Base-by-base conservation (phyloP, 2,329 filamentous ascomycete genomes). In the Lachnellula cervina region DNA sequence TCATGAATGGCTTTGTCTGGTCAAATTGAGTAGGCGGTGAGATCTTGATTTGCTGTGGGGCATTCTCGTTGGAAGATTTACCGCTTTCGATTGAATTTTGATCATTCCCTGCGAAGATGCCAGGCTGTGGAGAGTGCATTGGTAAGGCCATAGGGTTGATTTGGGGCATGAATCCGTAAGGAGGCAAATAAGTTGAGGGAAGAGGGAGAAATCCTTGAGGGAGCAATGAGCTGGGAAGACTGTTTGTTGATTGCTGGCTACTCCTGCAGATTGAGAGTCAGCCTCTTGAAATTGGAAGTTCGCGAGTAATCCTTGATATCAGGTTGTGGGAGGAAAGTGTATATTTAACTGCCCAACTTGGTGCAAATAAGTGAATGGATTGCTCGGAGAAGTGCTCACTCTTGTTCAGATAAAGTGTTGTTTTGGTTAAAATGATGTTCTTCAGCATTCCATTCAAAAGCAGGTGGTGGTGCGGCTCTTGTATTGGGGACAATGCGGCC, bases 401-500 rank as follows among this genome's bases (percentile, higher is more conserved):
- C 61, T 56, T 28, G 32, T 34, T 57, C 56, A 16, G 42, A 16
- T 2, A 19, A 34, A 17, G 45, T 19, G n/a, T 58, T 59, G 17
- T 47, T 46, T 37, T 58, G 44, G n/a, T 67, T 65, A 43, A 65
- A 64, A 21, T 51, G 51, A 21, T 52, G 40, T 19, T 69, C 66
- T 11, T 67, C 64, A 28, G 53, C 44, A 51, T 64, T 68, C 58
- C 61, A 66, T 34, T 67, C 63, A 32, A 68, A 65, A 34, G 50
- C 42, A 37, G 65, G 64, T 3, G 63, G 61, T 21, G 58, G 63
- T 34, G 58, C 49, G 46, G 60, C 76, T 44, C 82, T 77, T 35
- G 77, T 84, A 64, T 87, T 87, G 49, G 83, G 83, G 1, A 87
- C 84, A 62, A 87, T 87, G 38, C 82, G 77, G 43, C 84, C 84